Evolutionary conservation across 805 yeast species (phyloP), one percentile per base, ranked within the genome.

Genomic region (Barnettozyma botsteinii): DNA sequence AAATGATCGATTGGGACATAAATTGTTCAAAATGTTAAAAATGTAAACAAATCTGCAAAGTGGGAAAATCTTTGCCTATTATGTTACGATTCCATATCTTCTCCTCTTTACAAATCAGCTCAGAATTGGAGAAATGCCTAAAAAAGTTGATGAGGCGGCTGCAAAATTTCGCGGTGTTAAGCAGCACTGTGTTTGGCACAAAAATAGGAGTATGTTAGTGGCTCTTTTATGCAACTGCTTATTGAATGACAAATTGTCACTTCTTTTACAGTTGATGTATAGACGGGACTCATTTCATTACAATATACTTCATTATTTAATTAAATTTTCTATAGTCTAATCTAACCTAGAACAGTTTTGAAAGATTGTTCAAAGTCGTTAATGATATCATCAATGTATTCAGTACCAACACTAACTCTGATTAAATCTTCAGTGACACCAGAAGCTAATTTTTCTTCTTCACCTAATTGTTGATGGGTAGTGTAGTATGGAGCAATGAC

Each of bases 401-500:
- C 98, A 39, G 87, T 82, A 59, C 98, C 98, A 35, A 86, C 85
- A 33, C 95, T 78, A 33, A 87, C 81, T 69, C 98, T 81, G 54
- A 91, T 79, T 57, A 87, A 74, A 50, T 86, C 96, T 53, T 83
- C 80, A 41, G 93, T 76, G 42, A 91, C 97, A 65, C 97, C 97
- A 36, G 94, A 72, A 12, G 82, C 78, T 31, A 66, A 41, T 67
- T 85, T 86, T 69, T 87, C 97, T 49, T 79, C 84, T 33, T 85
- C 87, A 31, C 69, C 64, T 57, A 91, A 74, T 69, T 93, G 98
- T 62, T 87, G 89, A 66, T 91, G 98, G 20, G 98, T 91, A 30
- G 98, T 93, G 66, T 76, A 87, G 73, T 82, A 89, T 50, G 98
- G 98, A 40, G 96, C 89, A 63, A 91, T 91, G 43, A 91, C 95